Evolutionary conservation across 257 asterid genomes (phyloP).

Genomic region (Penstemon barbatus): DNA sequence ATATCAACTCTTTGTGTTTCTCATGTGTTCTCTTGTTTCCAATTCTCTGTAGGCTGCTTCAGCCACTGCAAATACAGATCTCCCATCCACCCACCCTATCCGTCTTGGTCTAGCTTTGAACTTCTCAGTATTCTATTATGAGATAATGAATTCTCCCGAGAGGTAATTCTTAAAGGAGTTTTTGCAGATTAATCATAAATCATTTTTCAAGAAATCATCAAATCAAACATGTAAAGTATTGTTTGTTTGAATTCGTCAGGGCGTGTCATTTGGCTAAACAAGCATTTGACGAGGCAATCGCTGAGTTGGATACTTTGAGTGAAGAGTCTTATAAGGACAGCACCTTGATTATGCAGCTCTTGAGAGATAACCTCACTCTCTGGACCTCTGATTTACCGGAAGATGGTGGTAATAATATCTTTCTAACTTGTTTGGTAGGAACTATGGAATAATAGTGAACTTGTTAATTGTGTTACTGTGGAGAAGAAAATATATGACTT

Average conservation of each 20-base stretch:
- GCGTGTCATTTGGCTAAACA: constrained; percentile 95
- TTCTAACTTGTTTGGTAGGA: not conserved
- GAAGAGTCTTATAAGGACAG: constrained; percentile 97
- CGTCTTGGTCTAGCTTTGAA: constrained; percentile 96
- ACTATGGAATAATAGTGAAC: too few species aligned
- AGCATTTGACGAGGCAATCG: constrained; percentile 92
- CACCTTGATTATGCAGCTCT: constrained; percentile 91
- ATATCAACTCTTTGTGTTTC: not conserved
- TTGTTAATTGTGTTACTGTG: too few species aligned
- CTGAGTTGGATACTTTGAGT: constrained; percentile 84
- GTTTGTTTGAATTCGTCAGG: constrained; percentile 39
- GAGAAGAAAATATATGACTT: too few species aligned
- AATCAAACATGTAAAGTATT: not conserved
- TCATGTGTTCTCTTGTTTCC: constrained; percentile 7
- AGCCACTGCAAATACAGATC: constrained; percentile 69
- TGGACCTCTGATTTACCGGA: constrained; percentile 96
- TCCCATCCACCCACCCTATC: constrained; percentile 90
- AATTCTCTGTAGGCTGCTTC: constrained; percentile 62
- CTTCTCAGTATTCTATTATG: constrained; percentile 94
- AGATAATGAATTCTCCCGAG: constrained; percentile 93
- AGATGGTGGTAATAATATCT: constrained; percentile 66
- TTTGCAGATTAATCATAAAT: not conserved
- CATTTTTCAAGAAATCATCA: not conserved
- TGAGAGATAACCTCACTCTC: constrained; percentile 93
- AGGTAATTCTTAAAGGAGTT: constrained; percentile 37